Percentiles rank a stretch among this genome's conserved stretches.
Conservation (phyloP, 345 rosid genomes). For the Zanthoxylum bungeanum region DNA sequence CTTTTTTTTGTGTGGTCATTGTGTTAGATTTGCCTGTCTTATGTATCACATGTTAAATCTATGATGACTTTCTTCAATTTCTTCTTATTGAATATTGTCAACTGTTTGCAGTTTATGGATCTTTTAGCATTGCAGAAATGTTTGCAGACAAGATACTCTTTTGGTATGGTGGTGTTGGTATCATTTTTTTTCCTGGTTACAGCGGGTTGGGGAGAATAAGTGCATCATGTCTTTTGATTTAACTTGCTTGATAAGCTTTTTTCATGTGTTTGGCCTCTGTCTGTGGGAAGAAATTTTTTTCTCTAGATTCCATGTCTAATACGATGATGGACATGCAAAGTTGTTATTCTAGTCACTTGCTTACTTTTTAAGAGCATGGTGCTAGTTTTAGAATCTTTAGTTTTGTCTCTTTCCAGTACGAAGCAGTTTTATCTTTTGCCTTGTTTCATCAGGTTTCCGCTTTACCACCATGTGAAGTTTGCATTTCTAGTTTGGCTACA, state of each 20-base stretch:
- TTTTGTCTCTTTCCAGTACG: background rate
- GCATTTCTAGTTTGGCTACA: constrained; percentile 81
- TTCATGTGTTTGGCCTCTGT: background rate
- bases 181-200: background rate
- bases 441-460: constrained; percentile 48
- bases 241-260: background rate
- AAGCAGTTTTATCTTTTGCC: constrained; percentile 8
- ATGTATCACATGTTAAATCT: background rate
- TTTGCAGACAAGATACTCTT: constrained; percentile 66
- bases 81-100: background rate
- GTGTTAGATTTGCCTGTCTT: background rate
- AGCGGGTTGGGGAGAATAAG: background rate
- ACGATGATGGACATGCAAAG: background rate
- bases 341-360: background rate
- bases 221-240: background rate
- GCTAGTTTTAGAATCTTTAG: background rate
- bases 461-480: constrained; percentile 54
- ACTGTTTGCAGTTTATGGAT: constrained; percentile 76
- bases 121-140: constrained; percentile 72
- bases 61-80: background rate
- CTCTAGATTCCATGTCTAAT: background rate
- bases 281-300: background rate
- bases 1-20: no score
- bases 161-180: constrained; percentile 37
- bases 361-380: background rate